Percentiles rank a stretch among this genome's conserved stretches.
phyloP scores from a whole-genome alignment of 1,139 yeast species.

The Williopsis jadinii region DNA sequence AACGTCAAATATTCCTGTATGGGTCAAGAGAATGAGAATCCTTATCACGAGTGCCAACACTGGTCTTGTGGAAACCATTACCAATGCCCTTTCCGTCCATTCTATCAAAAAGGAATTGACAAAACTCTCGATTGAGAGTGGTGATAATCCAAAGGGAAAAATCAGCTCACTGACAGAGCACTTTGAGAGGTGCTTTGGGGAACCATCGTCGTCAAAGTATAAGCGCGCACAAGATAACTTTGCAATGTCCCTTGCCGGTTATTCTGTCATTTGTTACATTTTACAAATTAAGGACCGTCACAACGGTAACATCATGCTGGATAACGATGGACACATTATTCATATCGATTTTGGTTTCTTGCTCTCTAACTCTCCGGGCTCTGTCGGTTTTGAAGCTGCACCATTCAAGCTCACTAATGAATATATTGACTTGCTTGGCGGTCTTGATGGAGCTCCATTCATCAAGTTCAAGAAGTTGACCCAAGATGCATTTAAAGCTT shows the following conservation, averaged over 20 bases:
- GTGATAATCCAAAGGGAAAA: conserved; percentile 60
- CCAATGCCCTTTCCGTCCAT: conserved; percentile 87
- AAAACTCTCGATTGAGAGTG: conserved; percentile 57
- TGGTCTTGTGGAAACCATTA: conserved; percentile 92
- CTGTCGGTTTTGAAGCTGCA: conserved; percentile 94
- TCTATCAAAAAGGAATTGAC: conserved; percentile 90
- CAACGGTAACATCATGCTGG: conserved; percentile 92
- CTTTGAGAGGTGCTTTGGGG: conserved; percentile 69
- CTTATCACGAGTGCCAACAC: conserved; percentile 84
- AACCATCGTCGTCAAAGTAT: conserved; percentile 41
- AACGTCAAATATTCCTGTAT: conserved; percentile 53
- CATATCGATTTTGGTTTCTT: conserved; percentile 96
- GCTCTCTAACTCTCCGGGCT: conserved; percentile 90
- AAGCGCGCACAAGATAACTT: conserved; percentile 76
- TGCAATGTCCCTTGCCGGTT: conserved; percentile 79
- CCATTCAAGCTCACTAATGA: conserved; percentile 90
- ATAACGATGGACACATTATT: conserved; percentile 87
- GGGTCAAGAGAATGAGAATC: conserved; percentile 93
- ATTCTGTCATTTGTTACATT: conserved; percentile 80
- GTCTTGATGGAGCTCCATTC: conserved; percentile 54
- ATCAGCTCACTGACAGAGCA: conserved; percentile 74
- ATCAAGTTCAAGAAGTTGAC: conserved; percentile 51
- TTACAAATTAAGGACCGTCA: conserved; percentile 93
- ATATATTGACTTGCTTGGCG: conserved; percentile 83
- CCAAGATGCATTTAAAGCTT: conserved; percentile 63